Evolutionary conservation across 176 grass and related monocot genomes (phyloP).

Genomic region (maize (Zea mays)): DNA sequence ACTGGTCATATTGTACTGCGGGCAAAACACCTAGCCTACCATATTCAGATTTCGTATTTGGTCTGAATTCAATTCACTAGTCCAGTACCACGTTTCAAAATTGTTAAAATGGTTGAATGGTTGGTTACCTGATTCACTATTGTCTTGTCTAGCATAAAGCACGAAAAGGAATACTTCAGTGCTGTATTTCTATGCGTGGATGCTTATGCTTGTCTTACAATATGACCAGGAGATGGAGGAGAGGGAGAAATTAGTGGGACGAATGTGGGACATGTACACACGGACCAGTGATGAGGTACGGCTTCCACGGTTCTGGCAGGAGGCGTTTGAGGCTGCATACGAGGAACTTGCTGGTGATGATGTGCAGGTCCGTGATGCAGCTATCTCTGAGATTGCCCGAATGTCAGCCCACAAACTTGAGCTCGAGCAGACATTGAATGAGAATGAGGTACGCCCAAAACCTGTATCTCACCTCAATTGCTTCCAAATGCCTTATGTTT

Average conservation of each 20-base stretch:
- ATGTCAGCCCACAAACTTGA: conserved; percentile 74
- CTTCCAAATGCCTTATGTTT: background rate
- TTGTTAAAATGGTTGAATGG: background rate
- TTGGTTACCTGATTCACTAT: background rate
- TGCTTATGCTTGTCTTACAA: background rate
- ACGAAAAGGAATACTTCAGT: background rate
- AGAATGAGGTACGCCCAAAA: conserved; percentile 33
- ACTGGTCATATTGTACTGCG: background rate
- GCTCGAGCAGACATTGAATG: conserved; percentile 50
- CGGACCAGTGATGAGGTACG: conserved; percentile 56
- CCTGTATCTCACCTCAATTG: background rate
- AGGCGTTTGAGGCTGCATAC: conserved; percentile 87
- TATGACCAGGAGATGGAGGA: conserved; percentile 80
- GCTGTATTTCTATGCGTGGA: background rate
- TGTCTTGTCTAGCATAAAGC: background rate
- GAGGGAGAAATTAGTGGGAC: conserved; percentile 78
- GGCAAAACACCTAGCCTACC: background rate
- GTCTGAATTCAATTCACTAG: background rate
- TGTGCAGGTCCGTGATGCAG: conserved; percentile 45
- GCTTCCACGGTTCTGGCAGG: conserved; percentile 77
- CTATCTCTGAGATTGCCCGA: conserved; percentile 73
- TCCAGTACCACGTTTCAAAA: background rate
- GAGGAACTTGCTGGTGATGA: conserved; percentile 82
- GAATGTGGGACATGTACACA: conserved; percentile 90
- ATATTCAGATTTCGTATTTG: background rate